phyloP scores from a whole-genome alignment of 2,329 filamentous ascomycete genomes.

The Rutstroemia sp. region DNA sequence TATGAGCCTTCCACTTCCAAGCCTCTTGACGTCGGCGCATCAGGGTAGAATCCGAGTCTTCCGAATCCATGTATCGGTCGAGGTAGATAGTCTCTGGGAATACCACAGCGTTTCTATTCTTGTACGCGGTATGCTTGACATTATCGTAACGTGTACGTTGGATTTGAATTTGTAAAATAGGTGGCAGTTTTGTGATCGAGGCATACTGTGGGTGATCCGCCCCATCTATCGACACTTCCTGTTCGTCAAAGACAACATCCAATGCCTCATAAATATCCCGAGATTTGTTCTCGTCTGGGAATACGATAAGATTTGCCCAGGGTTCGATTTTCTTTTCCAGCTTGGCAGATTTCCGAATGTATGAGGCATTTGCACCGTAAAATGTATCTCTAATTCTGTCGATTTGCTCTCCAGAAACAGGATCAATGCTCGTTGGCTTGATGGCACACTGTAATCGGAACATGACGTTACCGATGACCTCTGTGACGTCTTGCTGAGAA shows the following conservation, averaged over 20 bases:
- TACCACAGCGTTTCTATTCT: slow-evolving; percentile 69
- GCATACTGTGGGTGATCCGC: slow-evolving; percentile 54
- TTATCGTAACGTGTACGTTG: slow-evolving; percentile 71
- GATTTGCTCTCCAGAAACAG: slow-evolving; percentile 63
- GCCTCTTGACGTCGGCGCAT: slow-evolving; percentile 58
- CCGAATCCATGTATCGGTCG: slow-evolving; percentile 76
- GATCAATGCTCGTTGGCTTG: slow-evolving; percentile 56
- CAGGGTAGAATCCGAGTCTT: slow-evolving; percentile 47
- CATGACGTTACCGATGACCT: slow-evolving; percentile 89
- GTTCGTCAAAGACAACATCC: slow-evolving; percentile 76
- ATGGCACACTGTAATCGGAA: slow-evolving; percentile 89
- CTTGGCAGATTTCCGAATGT: slow-evolving; percentile 44
- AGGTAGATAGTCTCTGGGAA: slow-evolving; percentile 79
- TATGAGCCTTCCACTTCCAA: slow-evolving; percentile 66
- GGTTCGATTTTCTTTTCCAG: slow-evolving; percentile 37
- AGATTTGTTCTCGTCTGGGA: slow-evolving; percentile 40
- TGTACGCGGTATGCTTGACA: slow-evolving; percentile 50
- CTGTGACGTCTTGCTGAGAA: slow-evolving; percentile 84
- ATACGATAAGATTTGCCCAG: slow-evolving; percentile 51
- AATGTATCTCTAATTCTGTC: slow-evolving; percentile 71
- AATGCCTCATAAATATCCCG: slow-evolving; percentile 76
- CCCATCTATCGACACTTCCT: slow-evolving; percentile 63
- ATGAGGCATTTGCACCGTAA: slow-evolving; percentile 54
- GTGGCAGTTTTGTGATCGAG: slow-evolving; percentile 69
- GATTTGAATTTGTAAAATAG: slow-evolving; percentile 82